Percentiles rank a stretch among this genome's conserved stretches.
These are phyloP conservation scores for Lepraria neglecta DNA, from an alignment of 495 filamentous ascomycete species.

Conservation along the genomic window DNA sequence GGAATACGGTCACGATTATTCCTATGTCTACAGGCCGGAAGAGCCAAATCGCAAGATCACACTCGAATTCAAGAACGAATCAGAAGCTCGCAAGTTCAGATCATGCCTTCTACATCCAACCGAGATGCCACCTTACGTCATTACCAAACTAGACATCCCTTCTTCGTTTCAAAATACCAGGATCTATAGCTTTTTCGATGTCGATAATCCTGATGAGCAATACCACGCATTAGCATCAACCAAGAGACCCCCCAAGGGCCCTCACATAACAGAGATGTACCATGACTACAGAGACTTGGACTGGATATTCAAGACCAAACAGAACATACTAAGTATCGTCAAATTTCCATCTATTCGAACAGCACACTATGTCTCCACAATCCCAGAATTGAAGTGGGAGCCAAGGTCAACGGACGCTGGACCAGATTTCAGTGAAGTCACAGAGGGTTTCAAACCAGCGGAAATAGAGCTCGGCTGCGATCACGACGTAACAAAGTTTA, in stretches of 20 bases:
- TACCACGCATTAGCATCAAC: conserved; percentile 17
- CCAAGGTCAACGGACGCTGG: conserved; percentile 11
- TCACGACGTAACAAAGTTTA: conserved; percentile 16
- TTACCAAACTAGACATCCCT: background rate
- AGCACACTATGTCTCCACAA: conserved; percentile 18
- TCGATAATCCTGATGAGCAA: conserved; percentile 9
- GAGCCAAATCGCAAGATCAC: conserved; percentile 19
- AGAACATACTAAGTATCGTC: conserved; percentile 3
- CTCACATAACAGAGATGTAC: conserved; percentile 15
- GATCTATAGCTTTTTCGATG: conserved; percentile 18
- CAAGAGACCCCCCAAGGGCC: conserved; percentile 13
- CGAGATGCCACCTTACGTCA: conserved; percentile 20
- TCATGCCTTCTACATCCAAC: conserved; percentile 16
- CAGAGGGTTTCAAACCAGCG: background rate
- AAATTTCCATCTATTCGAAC: conserved; percentile 8
- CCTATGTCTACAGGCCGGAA: conserved; percentile 19
- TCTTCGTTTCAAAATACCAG: conserved; percentile 20
- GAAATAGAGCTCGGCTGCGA: conserved; percentile 13
- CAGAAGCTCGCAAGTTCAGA: conserved; percentile 17
- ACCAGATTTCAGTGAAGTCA: conserved; percentile 18
- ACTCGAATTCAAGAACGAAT: conserved; percentile 9
- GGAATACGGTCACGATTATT: conserved; percentile 12
- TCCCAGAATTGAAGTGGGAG: conserved; percentile 10
- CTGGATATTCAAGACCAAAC: conserved; percentile 10
- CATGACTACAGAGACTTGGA: conserved; percentile 22